A percentile compares a stretch with the other conserved stretches of the same genome.
Evolutionary conservation across 139 green algal genomes (phyloP).

Genomic region (Picochlorum sp.): DNA sequence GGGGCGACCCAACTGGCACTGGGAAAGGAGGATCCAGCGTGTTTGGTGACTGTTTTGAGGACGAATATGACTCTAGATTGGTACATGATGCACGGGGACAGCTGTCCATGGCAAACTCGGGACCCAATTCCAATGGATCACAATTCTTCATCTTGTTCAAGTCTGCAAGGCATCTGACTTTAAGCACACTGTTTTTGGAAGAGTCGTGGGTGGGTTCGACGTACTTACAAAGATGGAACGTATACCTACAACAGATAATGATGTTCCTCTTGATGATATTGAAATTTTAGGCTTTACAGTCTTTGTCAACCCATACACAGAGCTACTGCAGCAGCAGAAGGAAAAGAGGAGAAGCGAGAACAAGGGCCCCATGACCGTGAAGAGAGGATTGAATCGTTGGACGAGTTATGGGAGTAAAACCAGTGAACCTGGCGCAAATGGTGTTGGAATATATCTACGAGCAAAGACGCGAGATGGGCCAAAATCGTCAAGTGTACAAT

Average conservation of each 20-base stretch:
- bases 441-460: too few relatives aligned
- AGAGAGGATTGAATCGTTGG: neutral
- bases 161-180: conserved; percentile 80
- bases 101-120: conserved; percentile 92
- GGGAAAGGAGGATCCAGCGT: conserved; percentile 90
- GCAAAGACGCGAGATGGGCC: too few relatives aligned
- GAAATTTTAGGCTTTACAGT: conserved; percentile 64
- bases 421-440: neutral
- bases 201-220: conserved; percentile 78
- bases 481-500: too few relatives aligned
- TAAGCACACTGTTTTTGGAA: conserved; percentile 89
- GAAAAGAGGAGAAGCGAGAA: conserved; percentile 22
- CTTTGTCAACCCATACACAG: conserved; percentile 91
- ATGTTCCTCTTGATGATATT: conserved; percentile 70
- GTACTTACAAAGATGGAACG: conserved; percentile 76
- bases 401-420: neutral
- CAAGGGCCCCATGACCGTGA: neutral
- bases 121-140: conserved; percentile 57
- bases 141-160: conserved; percentile 88
- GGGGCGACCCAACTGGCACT: conserved; percentile 91
- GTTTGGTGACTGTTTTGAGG: conserved; percentile 70
- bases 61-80: conserved; percentile 63
- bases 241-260: conserved; percentile 69
- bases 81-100: conserved; percentile 70
- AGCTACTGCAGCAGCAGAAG: conserved; percentile 68